These are phyloP conservation scores for Fomitopsis pulvina DNA, from an alignment of 768 basidiomycete species.

Conservation along the genomic window DNA sequence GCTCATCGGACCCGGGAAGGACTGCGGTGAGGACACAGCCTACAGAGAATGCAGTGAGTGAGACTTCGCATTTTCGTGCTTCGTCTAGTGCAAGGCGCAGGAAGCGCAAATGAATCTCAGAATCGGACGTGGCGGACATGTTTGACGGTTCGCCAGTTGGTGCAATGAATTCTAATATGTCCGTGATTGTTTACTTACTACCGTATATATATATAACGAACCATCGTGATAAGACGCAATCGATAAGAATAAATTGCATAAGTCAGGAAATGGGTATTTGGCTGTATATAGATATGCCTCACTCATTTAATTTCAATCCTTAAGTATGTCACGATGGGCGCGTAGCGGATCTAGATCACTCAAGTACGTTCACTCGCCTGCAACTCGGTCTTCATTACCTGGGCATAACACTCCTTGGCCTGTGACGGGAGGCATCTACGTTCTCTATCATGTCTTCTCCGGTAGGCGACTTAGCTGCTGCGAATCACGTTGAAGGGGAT, in stretches of 20 bases:
- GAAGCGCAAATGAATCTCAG: slow-evolving; percentile 30
- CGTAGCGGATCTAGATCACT: slow-evolving; percentile 11
- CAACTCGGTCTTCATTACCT: neutral
- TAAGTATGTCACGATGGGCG: neutral
- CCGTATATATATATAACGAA: too few relatives aligned
- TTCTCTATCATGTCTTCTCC: slow-evolving; percentile 34
- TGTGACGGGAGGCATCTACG: slow-evolving; percentile 1
- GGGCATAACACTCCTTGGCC: slow-evolving; percentile 4
- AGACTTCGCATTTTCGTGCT: slow-evolving; percentile 63
- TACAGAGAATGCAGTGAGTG: slow-evolving; percentile 83
- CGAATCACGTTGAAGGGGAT: slow-evolving; percentile 31
- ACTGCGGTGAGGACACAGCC: slow-evolving; percentile 68
- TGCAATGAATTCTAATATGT: too few relatives aligned
- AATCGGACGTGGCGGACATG: slow-evolving; percentile 3
- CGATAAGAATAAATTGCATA: too few relatives aligned
- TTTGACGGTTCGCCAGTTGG: neutral
- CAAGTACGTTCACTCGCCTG: slow-evolving; percentile 1
- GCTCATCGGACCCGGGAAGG: slow-evolving; percentile 29
- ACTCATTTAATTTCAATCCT: neutral
- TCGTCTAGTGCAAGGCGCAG: slow-evolving; percentile 64
- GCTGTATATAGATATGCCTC: neutral
- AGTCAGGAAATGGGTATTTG: neutral
- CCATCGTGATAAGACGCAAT: too few relatives aligned
- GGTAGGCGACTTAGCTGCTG: slow-evolving; percentile 28
- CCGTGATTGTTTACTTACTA: too few relatives aligned